Conservation (phyloP, 148 eudicot species). For the Rhododendron henanense region DNA sequence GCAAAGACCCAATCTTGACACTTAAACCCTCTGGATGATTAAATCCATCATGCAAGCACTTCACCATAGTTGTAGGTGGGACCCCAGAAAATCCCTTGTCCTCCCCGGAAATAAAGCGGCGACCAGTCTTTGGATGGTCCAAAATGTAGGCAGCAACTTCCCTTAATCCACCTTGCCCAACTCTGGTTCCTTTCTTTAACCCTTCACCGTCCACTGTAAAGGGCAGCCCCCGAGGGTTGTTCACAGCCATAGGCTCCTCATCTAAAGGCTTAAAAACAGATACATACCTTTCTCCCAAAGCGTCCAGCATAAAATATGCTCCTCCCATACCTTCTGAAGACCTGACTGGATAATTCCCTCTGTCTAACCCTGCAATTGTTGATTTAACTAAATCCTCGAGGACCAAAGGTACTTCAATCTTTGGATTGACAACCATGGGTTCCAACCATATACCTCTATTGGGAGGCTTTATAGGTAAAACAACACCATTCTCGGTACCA, state of each 20-base stretch:
- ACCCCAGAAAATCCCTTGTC: conserved; percentile 80
- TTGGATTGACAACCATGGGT: conserved; percentile 55
- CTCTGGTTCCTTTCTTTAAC: conserved; percentile 85
- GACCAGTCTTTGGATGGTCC: conserved; percentile 77
- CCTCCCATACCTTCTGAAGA: conserved; percentile 96
- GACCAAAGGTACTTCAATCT: conserved; percentile 46
- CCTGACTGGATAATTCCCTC: conserved; percentile 61
- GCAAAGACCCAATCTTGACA: conserved; percentile 75
- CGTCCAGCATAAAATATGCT: conserved; percentile 79
- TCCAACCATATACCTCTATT: conserved; percentile 41
- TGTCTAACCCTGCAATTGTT: conserved; percentile 54
- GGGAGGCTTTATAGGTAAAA: conserved; percentile 26
- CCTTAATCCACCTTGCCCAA: conserved; percentile 87
- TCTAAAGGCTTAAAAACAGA: conserved; percentile 92
- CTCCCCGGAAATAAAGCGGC: conserved; percentile 54
- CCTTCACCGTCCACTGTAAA: conserved; percentile 85
- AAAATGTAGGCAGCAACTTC: conserved; percentile 85
- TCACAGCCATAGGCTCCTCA: conserved; percentile 90
- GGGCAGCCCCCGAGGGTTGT: conserved; percentile 81
- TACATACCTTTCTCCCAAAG: conserved; percentile 53
- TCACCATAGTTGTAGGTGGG: conserved; percentile 74
- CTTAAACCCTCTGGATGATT: conserved; percentile 54
- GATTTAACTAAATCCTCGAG: conserved; percentile 46
- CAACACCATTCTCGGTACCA: conserved; percentile 2
- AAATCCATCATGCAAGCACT: conserved; percentile 64